Evolutionary conservation across 2,329 filamentous ascomycete species (phyloP), one percentile per base, ranked within the genome.

Genomic region (Aspergillus niger): DNA sequence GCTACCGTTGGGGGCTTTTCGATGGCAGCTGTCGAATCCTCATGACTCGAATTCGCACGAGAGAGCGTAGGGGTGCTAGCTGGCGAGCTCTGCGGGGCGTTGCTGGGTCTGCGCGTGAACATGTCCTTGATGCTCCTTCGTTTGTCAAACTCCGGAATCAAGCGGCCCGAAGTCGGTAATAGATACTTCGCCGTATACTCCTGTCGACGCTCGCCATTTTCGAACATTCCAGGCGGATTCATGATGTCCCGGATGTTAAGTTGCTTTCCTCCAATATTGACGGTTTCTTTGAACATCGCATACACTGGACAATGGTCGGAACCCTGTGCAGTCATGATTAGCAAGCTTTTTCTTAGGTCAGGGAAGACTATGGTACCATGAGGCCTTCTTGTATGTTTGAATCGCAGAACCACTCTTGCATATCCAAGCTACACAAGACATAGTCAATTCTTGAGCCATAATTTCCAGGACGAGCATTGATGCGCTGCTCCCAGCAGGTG

Each of bases 271-370:
- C 82, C 75, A 5, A 84, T 66, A 0, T 71, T 69, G 2, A 97
- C 85, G 2, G 71, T 79, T 38, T 93, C 86, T 17, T 88, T 86
- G 24, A 96, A 81, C 2, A 85, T 83, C 0, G 89, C 92, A 74
- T 90, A 98, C 1, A 98, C 94, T 0, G 95, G 95, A 69, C 95
- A 99, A 75, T 99, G 95, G 72, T 99, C 95, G 1, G 94, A 98
- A 0, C 95, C 95, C 84, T 85, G 28, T 8, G 10, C 41, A 36
- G 2, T 10, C 15, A 51, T 13, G 38, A 55, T 75, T 64, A 75
- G 69, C 59, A 49, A 30, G 17, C 17, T 28, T 44, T 28, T 11
- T 41, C 8, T 3, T 38, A 41, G 2, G 41, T 13, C 41, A 39
- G 22, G 1, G n/a, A 17, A 2, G 17, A 8, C n/a, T n/a, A 41